Evolutionary conservation across 345 rosid species (phyloP), one percentile per base, ranked within the genome.

Genomic region (Populus davidiana): DNA sequence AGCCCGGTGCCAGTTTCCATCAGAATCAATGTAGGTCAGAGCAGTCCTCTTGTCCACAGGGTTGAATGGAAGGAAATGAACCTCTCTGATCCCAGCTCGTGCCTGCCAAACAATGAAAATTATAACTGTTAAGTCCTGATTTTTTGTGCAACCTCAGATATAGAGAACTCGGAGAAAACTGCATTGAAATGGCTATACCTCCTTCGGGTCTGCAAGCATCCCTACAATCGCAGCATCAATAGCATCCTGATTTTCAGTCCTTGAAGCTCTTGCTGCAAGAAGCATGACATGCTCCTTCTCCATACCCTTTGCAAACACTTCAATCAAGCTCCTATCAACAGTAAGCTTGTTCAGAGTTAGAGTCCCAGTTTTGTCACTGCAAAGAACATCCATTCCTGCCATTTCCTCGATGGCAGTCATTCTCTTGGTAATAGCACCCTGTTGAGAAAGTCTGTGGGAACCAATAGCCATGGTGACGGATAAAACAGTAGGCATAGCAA

Each of bases 391-490:
- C 97, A 94, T 94, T 67, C 95, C 95, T 0, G 97, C 98, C 96
- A 94, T 90, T 82, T 93, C 98, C 76, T 94, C 97, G 44, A 93
- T 93, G 72, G 98, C 97, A 31, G 98, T 94, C 97, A 93, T 94
- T 83, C 97, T 90, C 90, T 93, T 94, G 25, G 97, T 94, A 47
- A 94, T 91, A 71, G 98, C 98, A 33, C 97, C 97, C 50, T 90
- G 97, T 67, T 85, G 87, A 54, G 94, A 93, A 38, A 94, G 94
- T 74, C 94, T 85, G 78, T 90, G 97, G 70, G 97, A 94, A 39
- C 98, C 98, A 79, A 93, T 87, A 67, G 97, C 97, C 98, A 94
- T 94, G 75, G 98, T 94, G 80, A 94, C 98, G 2, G 98, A 93
- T 18, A 94, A 86, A 73, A 94, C 97, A 44, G 90, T 90, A 33